phyloP scores from a whole-genome alignment of 176 grass and related monocot species.

The Oryza glumipatula region DNA sequence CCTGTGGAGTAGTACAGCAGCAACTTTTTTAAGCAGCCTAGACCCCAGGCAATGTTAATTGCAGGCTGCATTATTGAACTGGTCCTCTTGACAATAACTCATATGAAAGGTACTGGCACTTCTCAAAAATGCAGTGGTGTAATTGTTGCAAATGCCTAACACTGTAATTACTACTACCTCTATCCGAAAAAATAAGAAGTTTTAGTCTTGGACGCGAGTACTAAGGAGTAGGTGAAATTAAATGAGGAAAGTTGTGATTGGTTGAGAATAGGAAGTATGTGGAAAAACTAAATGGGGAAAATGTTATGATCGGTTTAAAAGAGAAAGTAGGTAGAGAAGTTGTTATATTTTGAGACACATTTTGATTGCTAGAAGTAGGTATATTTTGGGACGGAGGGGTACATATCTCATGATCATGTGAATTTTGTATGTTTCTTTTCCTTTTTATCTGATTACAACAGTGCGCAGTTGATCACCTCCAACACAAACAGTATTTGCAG shows the following conservation, averaged over 20 bases:
- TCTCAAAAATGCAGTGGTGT: constrained; percentile 8
- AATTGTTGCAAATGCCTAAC: constrained; percentile 10
- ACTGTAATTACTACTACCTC: not conserved
- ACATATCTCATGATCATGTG: too few species aligned
- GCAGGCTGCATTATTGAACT: constrained; percentile 46
- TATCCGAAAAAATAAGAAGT: too few species aligned
- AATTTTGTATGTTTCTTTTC: not conserved
- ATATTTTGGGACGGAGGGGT: too few species aligned
- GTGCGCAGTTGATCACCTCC: not conserved
- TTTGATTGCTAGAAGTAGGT: too few species aligned
- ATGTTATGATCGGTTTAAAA: too few species aligned
- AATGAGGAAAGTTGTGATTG: too few species aligned
- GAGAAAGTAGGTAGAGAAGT: too few species aligned
- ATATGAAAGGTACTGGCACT: constrained; percentile 38
- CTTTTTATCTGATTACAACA: constrained; percentile 16
- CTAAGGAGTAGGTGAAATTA: too few species aligned
- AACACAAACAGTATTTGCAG: not conserved
- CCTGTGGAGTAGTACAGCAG: constrained; percentile 8
- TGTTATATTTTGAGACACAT: too few species aligned
- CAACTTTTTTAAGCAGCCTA: constrained; percentile 8
- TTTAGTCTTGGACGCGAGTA: too few species aligned
- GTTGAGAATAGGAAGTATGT: too few species aligned
- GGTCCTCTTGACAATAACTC: constrained; percentile 29
- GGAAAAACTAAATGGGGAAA: too few species aligned
- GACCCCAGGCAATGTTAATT: constrained; percentile 33